Percentiles rank a stretch among this genome's conserved stretches.
These are phyloP conservation scores for Pythium brachiatum DNA, from an alignment of 352 stramenopile genomes.

Conservation along the genomic window DNA sequence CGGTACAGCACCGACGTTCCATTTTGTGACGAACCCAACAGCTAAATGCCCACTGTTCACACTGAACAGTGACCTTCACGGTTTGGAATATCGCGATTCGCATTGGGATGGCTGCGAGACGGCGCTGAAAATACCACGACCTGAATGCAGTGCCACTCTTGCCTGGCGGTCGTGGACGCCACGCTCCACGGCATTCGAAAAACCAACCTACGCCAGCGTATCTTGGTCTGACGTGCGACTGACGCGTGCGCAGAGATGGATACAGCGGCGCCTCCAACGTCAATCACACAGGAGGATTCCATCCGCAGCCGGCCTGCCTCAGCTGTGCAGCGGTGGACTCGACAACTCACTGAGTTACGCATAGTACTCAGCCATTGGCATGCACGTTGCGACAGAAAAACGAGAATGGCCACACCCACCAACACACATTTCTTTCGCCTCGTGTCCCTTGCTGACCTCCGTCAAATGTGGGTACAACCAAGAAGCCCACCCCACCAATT, in stretches of 20 bases:
- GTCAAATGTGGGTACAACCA: not conserved
- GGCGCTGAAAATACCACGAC: not conserved
- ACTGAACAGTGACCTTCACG: too few species aligned
- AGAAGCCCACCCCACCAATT: not conserved
- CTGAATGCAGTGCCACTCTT: not conserved
- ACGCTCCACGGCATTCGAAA: not conserved
- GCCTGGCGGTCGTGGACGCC: too few species aligned
- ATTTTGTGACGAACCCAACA: slow-evolving; percentile 1
- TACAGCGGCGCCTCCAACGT: not conserved
- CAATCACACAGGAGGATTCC: too few species aligned
- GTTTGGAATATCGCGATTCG: not conserved
- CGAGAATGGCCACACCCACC: not conserved
- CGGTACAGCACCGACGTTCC: not conserved
- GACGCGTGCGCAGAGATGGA: slow-evolving; percentile 15
- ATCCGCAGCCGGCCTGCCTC: not conserved
- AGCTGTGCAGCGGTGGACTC: not conserved
- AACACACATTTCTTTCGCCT: not conserved
- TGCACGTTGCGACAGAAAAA: not conserved
- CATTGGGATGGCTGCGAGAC: not conserved
- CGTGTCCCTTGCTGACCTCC: too few species aligned
- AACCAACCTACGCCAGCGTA: slow-evolving; percentile 12
- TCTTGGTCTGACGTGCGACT: slow-evolving; percentile 17
- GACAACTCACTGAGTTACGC: not conserved
- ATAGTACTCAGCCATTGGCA: not conserved
- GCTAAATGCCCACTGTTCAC: slow-evolving; percentile 1